Evolutionary conservation across 768 basidiomycete species (phyloP).

Genomic region (Tylopilus felleus): DNA sequence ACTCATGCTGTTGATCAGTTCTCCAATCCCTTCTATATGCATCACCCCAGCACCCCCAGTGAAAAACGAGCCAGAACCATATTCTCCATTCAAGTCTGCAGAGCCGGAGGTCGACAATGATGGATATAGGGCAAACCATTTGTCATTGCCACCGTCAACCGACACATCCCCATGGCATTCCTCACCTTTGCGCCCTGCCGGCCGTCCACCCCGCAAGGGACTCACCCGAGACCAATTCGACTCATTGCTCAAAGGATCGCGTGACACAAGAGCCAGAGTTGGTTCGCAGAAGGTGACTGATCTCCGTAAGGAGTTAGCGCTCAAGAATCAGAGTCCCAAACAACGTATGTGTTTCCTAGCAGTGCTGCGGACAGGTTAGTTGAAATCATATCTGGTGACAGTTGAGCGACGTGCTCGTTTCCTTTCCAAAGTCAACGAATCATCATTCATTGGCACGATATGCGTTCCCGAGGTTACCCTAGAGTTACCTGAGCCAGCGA

Average conservation of each 20-base stretch:
- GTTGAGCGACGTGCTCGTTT: conserved; percentile 74
- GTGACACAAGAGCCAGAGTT: conserved; percentile 48
- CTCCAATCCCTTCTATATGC: conserved; percentile 61
- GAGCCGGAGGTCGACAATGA: conserved; percentile 40
- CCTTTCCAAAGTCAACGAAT: conserved; percentile 68
- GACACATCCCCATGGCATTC: conserved; percentile 33
- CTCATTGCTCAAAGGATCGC: conserved; percentile 56
- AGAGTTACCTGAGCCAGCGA: conserved; percentile 53
- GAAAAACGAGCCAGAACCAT: conserved; percentile 49
- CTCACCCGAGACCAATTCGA: conserved; percentile 63
- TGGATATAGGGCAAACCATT: conserved; percentile 52
- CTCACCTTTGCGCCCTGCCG: conserved; percentile 49
- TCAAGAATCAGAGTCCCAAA: conserved; percentile 70
- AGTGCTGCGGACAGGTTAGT: not conserved
- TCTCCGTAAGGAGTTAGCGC: conserved; percentile 70
- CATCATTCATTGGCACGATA: conserved; percentile 58
- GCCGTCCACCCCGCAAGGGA: conserved; percentile 43
- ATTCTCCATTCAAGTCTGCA: conserved; percentile 54
- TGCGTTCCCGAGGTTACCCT: conserved; percentile 61
- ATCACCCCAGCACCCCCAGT: conserved; percentile 67
- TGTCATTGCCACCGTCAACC: conserved; percentile 47
- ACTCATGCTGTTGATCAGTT: conserved; percentile 40
- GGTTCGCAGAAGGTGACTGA: conserved; percentile 49
- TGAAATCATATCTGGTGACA: conserved; percentile 25
- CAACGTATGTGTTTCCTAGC: conserved; percentile 50